These are phyloP conservation scores for Pleurotus cornucopiae DNA, from an alignment of 768 basidiomycete species.

Conservation along the genomic window DNA sequence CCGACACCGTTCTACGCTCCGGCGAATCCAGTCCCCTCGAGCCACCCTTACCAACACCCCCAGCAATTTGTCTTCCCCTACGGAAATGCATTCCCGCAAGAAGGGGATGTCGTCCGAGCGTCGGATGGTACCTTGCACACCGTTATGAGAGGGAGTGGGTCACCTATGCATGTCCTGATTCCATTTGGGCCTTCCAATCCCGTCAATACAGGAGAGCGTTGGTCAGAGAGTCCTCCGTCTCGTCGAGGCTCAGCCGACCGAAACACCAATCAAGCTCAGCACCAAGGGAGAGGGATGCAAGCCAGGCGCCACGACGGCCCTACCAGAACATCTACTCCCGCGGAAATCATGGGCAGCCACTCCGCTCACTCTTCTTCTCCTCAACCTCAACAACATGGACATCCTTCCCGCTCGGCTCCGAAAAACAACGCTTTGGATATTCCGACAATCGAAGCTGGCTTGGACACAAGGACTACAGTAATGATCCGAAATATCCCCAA, in stretches of 20 bases:
- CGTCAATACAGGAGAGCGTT: neutral
- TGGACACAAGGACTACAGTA: constrained; percentile 78
- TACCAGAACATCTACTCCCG: neutral
- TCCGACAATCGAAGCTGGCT: constrained; percentile 67
- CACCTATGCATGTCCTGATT: too few relatives aligned
- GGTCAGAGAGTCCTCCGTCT: neutral
- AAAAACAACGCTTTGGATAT: constrained; percentile 59
- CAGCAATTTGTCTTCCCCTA: too few relatives aligned
- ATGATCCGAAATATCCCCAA: constrained; percentile 95
- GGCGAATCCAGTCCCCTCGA: too few relatives aligned
- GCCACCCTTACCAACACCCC: too few relatives aligned
- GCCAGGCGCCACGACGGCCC: neutral
- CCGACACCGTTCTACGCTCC: neutral
- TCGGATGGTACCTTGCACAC: neutral
- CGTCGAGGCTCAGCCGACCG: too few relatives aligned
- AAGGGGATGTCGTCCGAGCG: neutral
- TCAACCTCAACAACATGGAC: neutral
- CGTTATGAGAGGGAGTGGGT: neutral
- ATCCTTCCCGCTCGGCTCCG: constrained; percentile 16
- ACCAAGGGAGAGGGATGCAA: neutral
- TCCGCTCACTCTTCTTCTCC: neutral
- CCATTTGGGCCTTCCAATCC: neutral
- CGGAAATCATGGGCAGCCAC: neutral
- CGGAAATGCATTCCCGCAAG: neutral
- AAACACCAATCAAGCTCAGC: too few relatives aligned